Percentiles rank a stretch among this genome's conserved stretches.
Evolutionary conservation across 2,329 filamentous ascomycete genomes (phyloP).

Genomic region (Capronia epimyces): DNA sequence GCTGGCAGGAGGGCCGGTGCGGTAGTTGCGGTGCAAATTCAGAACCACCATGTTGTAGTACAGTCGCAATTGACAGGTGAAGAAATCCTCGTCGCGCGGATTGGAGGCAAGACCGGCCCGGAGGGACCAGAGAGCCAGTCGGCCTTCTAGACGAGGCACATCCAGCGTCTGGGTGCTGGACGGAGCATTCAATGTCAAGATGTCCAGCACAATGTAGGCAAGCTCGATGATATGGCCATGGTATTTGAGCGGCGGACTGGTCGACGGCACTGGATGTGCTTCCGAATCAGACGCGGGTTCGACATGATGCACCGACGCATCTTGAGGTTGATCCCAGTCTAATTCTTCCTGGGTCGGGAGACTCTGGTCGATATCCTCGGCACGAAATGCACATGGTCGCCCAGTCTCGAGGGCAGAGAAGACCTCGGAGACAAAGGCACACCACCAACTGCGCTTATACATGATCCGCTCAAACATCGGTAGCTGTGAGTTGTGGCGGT

Average conservation of each 20-base stretch:
- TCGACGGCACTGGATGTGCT: too few relatives aligned
- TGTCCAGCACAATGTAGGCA: too few relatives aligned
- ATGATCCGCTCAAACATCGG: constrained; percentile 39
- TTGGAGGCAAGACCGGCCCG: constrained; percentile 45
- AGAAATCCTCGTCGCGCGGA: constrained; percentile 31
- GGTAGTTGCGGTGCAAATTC: constrained; percentile 1
- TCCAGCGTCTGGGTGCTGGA: too few relatives aligned
- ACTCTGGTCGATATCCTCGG: constrained; percentile 29
- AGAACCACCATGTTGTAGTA: constrained; percentile 3
- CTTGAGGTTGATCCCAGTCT: constrained; percentile 49
- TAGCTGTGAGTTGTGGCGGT: constrained; percentile 39
- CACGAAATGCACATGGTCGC: constrained; percentile 49
- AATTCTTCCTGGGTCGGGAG: constrained; percentile 45
- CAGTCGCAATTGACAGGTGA: not conserved
- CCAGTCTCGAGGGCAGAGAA: constrained; percentile 45
- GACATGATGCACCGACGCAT: too few relatives aligned
- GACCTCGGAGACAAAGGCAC: constrained; percentile 41
- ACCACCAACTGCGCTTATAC: constrained; percentile 43
- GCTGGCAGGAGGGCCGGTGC: too few relatives aligned
- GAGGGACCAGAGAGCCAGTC: too few relatives aligned
- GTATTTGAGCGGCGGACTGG: too few relatives aligned
- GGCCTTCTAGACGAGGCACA: too few relatives aligned
- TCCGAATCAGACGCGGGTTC: too few relatives aligned
- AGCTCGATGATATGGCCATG: too few relatives aligned
- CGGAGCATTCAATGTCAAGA: too few relatives aligned